phyloP scores from a whole-genome alignment of 2,329 filamentous ascomycete species.

The Aspergillus latus region DNA sequence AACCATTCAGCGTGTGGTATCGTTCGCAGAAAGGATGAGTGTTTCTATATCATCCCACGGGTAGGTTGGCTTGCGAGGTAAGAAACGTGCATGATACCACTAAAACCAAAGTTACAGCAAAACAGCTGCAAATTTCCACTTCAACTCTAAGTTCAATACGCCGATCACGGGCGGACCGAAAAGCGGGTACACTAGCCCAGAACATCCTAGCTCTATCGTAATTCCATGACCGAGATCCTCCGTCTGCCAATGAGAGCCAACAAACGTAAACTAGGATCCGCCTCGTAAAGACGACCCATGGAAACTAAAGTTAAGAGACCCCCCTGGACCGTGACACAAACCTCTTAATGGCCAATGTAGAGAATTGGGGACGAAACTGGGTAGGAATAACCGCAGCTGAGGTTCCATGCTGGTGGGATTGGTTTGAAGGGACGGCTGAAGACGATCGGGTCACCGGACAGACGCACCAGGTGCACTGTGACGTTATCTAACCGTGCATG shows the following conservation, averaged over 20 bases:
- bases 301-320: background rate
- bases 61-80: too few species aligned
- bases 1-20: too few species aligned
- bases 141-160: conserved; percentile 3
- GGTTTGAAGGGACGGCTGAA: background rate
- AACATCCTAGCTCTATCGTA: conserved; percentile 3
- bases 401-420: background rate
- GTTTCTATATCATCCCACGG: too few species aligned
- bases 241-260: conserved; percentile 17
- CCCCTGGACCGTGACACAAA: background rate
- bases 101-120: background rate
- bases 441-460: background rate
- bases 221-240: conserved; percentile 18
- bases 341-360: background rate
- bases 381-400: background rate
- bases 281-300: background rate
- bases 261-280: background rate
- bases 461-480: too few species aligned
- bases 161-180: conserved; percentile 24
- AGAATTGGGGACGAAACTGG: background rate
- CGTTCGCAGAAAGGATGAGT: too few species aligned
- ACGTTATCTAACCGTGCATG: background rate
- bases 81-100: background rate
- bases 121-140: background rate
- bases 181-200: conserved; percentile 24